Percentiles rank a stretch among this genome's conserved stretches.
These are phyloP conservation scores for Trifolium subterraneum DNA, from an alignment of 306 rosid genomes.

Conservation along the genomic window DNA sequence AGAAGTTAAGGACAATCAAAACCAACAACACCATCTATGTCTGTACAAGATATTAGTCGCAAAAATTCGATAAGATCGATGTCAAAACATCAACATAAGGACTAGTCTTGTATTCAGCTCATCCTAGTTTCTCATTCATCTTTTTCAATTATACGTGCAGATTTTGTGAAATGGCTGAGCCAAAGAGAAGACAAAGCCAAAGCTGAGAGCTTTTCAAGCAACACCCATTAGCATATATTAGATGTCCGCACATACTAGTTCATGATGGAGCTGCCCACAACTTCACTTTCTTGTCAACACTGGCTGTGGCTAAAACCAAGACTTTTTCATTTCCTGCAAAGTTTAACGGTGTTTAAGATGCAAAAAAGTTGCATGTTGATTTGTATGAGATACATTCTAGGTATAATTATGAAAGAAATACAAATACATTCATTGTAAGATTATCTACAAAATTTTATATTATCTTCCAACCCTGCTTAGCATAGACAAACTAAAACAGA, in stretches of 20 bases:
- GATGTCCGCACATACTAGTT: slow-evolving; percentile 37
- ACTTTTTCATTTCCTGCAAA: slow-evolving; percentile 64
- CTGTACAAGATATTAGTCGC: slow-evolving; percentile 36
- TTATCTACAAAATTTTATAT: slow-evolving; percentile 6
- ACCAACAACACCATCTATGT: slow-evolving; percentile 38
- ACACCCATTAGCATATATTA: slow-evolving; percentile 16
- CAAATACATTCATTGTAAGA: not conserved
- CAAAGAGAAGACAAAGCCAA: slow-evolving; percentile 31
- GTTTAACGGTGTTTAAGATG: not conserved
- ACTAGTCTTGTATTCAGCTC: slow-evolving; percentile 19
- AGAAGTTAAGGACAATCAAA: slow-evolving; percentile 36
- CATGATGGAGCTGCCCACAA: slow-evolving; percentile 85
- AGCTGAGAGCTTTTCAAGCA: slow-evolving; percentile 36
- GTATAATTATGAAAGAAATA: not conserved
- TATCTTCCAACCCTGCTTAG: slow-evolving; percentile 7
- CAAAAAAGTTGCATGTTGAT: slow-evolving; percentile 5
- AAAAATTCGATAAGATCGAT: slow-evolving; percentile 36
- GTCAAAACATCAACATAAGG: slow-evolving; percentile 31
- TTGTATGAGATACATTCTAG: slow-evolving; percentile 1
- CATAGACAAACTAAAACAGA: slow-evolving; percentile 18
- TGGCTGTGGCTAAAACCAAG: slow-evolving; percentile 77
- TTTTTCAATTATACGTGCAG: slow-evolving; percentile 34
- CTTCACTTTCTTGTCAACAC: slow-evolving; percentile 94
- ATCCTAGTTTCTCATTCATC: slow-evolving; percentile 37
- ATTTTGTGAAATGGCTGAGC: slow-evolving; percentile 31